Base-by-base conservation (phyloP, 306 rosid genomes). In the Urtica urens region DNA sequence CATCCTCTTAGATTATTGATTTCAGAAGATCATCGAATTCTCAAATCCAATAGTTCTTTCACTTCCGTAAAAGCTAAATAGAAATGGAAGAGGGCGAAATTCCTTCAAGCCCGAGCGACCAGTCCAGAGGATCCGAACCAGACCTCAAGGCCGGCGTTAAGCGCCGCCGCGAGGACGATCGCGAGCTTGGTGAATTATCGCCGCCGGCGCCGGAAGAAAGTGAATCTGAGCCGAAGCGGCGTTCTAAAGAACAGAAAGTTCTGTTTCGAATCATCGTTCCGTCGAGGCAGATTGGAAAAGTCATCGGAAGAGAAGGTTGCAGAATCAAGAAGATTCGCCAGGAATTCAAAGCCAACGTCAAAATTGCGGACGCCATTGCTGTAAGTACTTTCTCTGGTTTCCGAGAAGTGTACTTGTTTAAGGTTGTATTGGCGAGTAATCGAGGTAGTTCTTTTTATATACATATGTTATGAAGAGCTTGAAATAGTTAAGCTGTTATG, bases 201-300 rank as follows among this genome's bases (percentile, higher is more conserved):
- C n/a, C n/a, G n/a, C n/a, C n/a, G n/a, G n/a, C n/a, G n/a, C n/a
- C n/a, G n/a, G n/a, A n/a, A n/a, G 41, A 12, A 0, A 86, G 65
- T 16, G 75, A 51, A 26, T 68, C 77, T 0, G 82, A 74, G 24
- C 57, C 86, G 7, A 83, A 81, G 71, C 73, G 81, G 57, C 70
- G 49, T 17, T 79, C 53, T 0, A 70, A 70, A 63, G 78, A 73
- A 2, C 93, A 80, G 49, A 95, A 88, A 59, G 95, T 84, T 33
- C 70, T 81, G 16, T 84, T 88, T 55, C 63, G 96, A 74, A 79
- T 83, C 50, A 71, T 88, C 1, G 93, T 78, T 23, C 96, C 96
- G 26, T 76, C 95, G 31, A 63, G 67, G 68, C 96, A 83, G 90
- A 88, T 88, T 73, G 97, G 95, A 19, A 88, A 88, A 74, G 97